Percentiles rank a stretch among this genome's conserved stretches.
These are phyloP conservation scores for Tylopilus sp. DNA, from an alignment of 768 basidiomycete species.

Conservation along the genomic window DNA sequence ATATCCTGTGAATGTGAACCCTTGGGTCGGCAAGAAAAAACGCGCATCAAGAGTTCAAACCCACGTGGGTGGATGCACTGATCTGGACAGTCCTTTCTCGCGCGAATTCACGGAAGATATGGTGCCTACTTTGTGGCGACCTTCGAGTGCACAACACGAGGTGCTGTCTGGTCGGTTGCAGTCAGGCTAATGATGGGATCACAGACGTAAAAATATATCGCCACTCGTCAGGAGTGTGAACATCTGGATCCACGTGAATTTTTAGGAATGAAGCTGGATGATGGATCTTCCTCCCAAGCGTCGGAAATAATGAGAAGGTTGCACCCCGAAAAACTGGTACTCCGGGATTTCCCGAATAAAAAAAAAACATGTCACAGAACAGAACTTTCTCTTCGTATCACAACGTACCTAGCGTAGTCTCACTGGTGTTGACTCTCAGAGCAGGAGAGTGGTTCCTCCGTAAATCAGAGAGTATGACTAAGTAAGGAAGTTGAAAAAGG, in stretches of 20 bases:
- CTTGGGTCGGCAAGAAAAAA: background rate
- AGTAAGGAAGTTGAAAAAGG: constrained; percentile 7
- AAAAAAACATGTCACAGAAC: background rate
- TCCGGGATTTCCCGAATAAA: background rate
- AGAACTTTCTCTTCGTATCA: too few relatives aligned
- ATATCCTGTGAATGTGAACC: background rate
- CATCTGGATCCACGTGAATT: background rate
- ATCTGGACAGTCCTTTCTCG: background rate
- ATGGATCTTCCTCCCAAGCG: background rate
- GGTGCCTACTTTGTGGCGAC: background rate
- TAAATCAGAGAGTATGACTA: background rate
- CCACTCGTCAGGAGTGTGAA: background rate
- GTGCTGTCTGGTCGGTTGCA: background rate
- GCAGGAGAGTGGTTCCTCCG: background rate
- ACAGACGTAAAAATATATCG: background rate
- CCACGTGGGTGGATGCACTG: background rate
- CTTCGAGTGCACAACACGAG: background rate
- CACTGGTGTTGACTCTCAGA: too few relatives aligned
- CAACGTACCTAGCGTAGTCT: too few relatives aligned
- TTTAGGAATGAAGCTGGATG: background rate
- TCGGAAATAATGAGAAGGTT: background rate
- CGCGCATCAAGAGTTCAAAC: background rate
- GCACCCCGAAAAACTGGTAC: too few relatives aligned
- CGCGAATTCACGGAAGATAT: background rate
- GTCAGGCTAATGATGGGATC: background rate